A percentile compares a stretch with the other conserved stretches of the same genome.
phyloP scores from a whole-genome alignment of 2,329 filamentous ascomycete genomes.

The Harringtonia aguacate region DNA sequence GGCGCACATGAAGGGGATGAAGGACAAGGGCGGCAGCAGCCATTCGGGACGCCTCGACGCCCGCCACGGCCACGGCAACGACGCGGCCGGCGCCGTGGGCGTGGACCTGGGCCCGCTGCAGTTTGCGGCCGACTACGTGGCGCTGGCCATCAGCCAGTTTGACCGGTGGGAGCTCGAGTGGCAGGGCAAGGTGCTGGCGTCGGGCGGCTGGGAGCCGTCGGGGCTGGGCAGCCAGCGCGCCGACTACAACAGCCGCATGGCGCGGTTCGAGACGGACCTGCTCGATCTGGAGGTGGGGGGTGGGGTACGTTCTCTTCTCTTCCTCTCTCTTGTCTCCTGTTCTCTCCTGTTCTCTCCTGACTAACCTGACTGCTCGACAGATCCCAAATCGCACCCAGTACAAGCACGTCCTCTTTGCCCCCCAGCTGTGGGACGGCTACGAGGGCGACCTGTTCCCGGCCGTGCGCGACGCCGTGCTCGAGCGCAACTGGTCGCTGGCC shows the following conservation, averaged over 20 bases:
- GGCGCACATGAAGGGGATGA: too few species aligned
- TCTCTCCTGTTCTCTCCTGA: neutral
- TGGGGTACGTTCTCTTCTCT: constrained; percentile 50
- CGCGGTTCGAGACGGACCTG: constrained; percentile 70
- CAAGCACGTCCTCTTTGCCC: constrained; percentile 86
- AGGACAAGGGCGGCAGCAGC: too few species aligned
- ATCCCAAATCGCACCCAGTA: constrained; percentile 83
- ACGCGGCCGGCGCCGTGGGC: constrained; percentile 48
- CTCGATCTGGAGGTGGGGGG: constrained; percentile 62
- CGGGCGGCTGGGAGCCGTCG: constrained; percentile 66
- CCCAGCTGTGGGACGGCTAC: constrained; percentile 63
- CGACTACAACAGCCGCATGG: constrained; percentile 69
- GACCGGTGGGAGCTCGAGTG: constrained; percentile 67
- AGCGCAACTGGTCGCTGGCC: constrained; percentile 58
- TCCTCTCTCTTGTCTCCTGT: neutral
- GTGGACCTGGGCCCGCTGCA: constrained; percentile 49
- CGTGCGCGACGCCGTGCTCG: constrained; percentile 71
- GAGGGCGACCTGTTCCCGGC: constrained; percentile 65
- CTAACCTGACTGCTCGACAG: constrained; percentile 26
- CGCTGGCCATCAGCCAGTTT: constrained; percentile 52
- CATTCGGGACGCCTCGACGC: too few species aligned
- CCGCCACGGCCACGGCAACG: constrained; percentile 22
- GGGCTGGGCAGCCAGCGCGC: constrained; percentile 56
- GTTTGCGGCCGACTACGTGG: constrained; percentile 52
- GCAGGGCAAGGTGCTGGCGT: constrained; percentile 59